A percentile compares a stretch with the other conserved stretches of the same genome.
Conservation (phyloP, 1,139 yeast species). For the Arxiozyma telluris region DNA sequence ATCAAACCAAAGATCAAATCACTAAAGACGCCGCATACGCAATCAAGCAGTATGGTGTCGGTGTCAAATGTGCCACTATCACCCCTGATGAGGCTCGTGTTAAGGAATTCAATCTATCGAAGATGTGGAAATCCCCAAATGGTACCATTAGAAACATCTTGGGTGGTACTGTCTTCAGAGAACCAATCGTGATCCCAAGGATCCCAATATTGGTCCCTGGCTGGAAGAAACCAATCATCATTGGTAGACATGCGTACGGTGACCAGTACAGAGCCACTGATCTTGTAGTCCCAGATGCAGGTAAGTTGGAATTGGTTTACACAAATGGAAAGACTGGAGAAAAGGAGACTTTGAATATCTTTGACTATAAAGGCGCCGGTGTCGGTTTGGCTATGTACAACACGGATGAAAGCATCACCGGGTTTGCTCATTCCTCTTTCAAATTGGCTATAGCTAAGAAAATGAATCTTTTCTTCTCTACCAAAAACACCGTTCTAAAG, state of each 20-base stretch:
- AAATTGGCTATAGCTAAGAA: conserved; percentile 60
- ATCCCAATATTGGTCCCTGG: conserved; percentile 69
- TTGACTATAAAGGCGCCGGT: conserved; percentile 52
- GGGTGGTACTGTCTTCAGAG: conserved; percentile 80
- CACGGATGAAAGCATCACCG: conserved; percentile 69
- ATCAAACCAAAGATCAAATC: conserved; percentile 61
- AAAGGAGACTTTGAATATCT: conserved; percentile 44
- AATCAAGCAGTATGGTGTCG: conserved; percentile 66
- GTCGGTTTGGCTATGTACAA: conserved; percentile 78
- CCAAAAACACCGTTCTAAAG: conserved; percentile 74
- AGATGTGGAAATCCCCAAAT: conserved; percentile 83
- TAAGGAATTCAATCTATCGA: conserved; percentile 60
- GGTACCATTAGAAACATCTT: conserved; percentile 76
- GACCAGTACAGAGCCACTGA: conserved; percentile 82
- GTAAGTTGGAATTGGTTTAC: conserved; percentile 56
- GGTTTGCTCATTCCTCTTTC: conserved; percentile 73
- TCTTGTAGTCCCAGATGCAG: conserved; percentile 57
- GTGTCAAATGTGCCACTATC: conserved; percentile 78
- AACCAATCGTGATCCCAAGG: conserved; percentile 68
- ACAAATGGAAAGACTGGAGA: conserved; percentile 44
- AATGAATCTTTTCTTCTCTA: conserved; percentile 60
- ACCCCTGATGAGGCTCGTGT: conserved; percentile 82
- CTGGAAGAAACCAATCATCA: conserved; percentile 76
- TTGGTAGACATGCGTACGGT: conserved; percentile 81
- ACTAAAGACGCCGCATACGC: conserved; percentile 73